Base-by-base conservation (phyloP, 768 basidiomycete species). In the Nevesoporus exiguus region DNA sequence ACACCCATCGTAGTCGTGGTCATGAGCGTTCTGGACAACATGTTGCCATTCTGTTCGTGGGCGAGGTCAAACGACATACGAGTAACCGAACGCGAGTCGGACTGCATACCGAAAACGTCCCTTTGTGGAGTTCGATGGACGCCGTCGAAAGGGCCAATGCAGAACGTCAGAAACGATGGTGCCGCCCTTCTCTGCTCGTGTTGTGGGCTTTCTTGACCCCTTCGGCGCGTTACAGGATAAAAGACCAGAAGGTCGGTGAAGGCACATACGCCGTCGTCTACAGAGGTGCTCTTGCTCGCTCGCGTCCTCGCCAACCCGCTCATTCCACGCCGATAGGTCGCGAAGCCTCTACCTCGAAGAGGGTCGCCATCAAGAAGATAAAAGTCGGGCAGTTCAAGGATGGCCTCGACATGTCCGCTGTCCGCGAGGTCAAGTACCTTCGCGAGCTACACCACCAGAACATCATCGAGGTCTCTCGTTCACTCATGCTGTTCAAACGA, bases 181-280 rank as follows among this genome's bases (percentile, higher is more conserved):
- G 60, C 17, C 9, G 30, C 71, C 63, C 6, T 10, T 34, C 37
- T 52, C 44, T 22, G 27, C 50, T 52, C 42, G 21, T 17, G 6
- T 9, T 10, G 22, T n/a, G 27, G 14, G 13, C 42, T 47, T 15
- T 56, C 53, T 42, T 57, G 50, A 63, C 52, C 46, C 43, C 30
- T 59, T 13, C 37, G 33, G 34, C 34, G 34, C 13, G 33, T n/a
- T 10, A 40, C 61, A 91, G 90, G 90, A 76, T 77, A 14, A 92
- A 92, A 64, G 88, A 88, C 65, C 80, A 79, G 63, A 92, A 92
- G 68, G 81, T 91, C 51, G 90, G 90, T 62, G 90, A 92, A 70
- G 97, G 97, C 71, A 89, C 95, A 14, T 99, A 94, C 69, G 95
- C 96, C 49, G 94, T 95, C 42, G 94, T 98, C 3, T 98, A 96